Evolutionary conservation across 768 basidiomycete species (phyloP).

Genomic region (Pleurotus giganteus): DNA sequence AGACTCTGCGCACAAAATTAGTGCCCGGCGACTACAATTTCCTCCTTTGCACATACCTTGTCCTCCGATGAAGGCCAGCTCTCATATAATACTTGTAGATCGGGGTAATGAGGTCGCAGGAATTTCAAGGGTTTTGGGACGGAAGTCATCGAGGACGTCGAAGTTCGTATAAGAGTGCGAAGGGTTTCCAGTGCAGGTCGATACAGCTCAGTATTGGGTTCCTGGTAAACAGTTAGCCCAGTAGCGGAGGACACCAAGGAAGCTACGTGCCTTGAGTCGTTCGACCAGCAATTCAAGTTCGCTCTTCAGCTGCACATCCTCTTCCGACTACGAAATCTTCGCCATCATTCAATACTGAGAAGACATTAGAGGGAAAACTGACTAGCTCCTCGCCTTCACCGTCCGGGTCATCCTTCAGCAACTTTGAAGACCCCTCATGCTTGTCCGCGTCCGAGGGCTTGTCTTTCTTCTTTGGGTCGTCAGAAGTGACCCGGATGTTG

Average conservation of each 20-base stretch:
- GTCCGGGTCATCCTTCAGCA: conserved; percentile 48
- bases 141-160: conserved; percentile 98
- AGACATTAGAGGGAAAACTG: conserved; percentile 28
- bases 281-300: conserved; percentile 98
- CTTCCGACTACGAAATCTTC: conserved; percentile 68
- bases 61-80: conserved; percentile 76
- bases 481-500: conserved; percentile 61
- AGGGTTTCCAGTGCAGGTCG: conserved; percentile 91
- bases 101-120: conserved; percentile 90
- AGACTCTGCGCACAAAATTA: conserved; percentile 56
- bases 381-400: conserved; percentile 81
- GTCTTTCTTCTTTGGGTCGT: conserved; percentile 75
- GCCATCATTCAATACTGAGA: background rate
- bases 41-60: conserved; percentile 46
- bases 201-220: conserved; percentile 83
- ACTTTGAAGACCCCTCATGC: conserved; percentile 55
- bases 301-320: conserved; percentile 88
- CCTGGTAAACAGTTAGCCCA: conserved; percentile 46
- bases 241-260: conserved; percentile 7
- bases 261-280: conserved; percentile 71
- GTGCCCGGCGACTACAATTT: background rate
- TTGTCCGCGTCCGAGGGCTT: conserved; percentile 47
- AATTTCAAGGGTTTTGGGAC: conserved; percentile 99
- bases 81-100: conserved; percentile 80
- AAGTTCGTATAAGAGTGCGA: conserved; percentile 90